Evolutionary conservation across 495 filamentous ascomycete species (phyloP), one percentile per base, ranked within the genome.

Genomic region (Aspergillus campestris): DNA sequence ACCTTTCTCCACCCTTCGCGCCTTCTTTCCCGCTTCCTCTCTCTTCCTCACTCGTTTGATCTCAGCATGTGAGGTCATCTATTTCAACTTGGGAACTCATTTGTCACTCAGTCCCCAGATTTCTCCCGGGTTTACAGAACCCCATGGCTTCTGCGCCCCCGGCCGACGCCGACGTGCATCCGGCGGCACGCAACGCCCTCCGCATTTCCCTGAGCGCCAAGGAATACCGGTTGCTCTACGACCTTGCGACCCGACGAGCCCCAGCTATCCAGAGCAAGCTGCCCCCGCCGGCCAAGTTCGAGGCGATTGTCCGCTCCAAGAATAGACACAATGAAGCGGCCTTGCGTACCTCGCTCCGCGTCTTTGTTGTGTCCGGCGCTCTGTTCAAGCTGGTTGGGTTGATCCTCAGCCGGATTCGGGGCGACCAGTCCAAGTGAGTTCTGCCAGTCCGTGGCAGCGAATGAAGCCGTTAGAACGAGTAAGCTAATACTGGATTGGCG

Each of bases 211-310:
- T 95, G 37, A 89, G 83, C 62, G 81, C 84, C 37, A 80, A 82
- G 61, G 89, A 95, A 59, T 94, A 95, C 65, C 78, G 83, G 49
- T 70, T 81, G 3, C 77, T 95, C 15, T 86, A 94, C 64, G 80
- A 81, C 56, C 83, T 86, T 52, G 76, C 88, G 31, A 73, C 84
- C 44, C 86, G 82, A 49, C 81, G 82, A 32, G 79, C 82, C 7
- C 72, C 75, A 11, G 56, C 62, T 1, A 40, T 88, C 5, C 75
- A 78, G 50, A 76, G 66, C 54, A 77, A 78, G 33, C 70, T 84
- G 9, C 83, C 83, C 13, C 57, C 67, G n/a, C 78, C 78, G 5
- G 56, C 65, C n/a, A 58, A 59, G 11, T 80, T 72, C 51, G 73
- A 78, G 48, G 66, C 64, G 6, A 65, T 78, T 40, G 60, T 73